phyloP scores from a whole-genome alignment of 345 rosid species.

The Hibiscus syriacus region DNA sequence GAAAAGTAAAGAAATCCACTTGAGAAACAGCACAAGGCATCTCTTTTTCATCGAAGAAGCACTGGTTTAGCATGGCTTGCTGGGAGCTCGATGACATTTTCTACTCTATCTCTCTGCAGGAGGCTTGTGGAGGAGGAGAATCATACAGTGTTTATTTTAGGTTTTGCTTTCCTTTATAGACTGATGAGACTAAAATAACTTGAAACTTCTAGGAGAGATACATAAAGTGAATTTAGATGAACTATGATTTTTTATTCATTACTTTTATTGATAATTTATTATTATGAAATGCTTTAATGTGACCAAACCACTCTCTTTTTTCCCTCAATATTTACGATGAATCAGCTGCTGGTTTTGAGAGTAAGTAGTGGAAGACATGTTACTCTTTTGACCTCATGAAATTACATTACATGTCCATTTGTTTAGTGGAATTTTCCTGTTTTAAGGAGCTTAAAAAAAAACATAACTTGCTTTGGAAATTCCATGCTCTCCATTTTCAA shows the following conservation, averaged over 20 bases:
- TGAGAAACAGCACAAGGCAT: conserved; percentile 29
- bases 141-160: conserved; percentile 1
- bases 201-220: conserved; percentile 12
- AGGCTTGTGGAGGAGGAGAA: conserved; percentile 17
- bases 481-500: too few relatives aligned
- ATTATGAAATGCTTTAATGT: conserved; percentile 10
- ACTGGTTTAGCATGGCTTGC: conserved; percentile 40
- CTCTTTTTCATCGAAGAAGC: conserved; percentile 53
- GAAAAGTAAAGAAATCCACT: conserved; percentile 55
- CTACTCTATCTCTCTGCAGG: conserved; percentile 7
- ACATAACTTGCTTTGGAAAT: too few relatives aligned
- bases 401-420: conserved; percentile 1
- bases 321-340: too few relatives aligned
- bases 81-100: conserved; percentile 42
- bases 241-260: background rate
- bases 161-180: background rate
- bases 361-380: conserved; percentile 12
- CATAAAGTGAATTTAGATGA: conserved; percentile 1
- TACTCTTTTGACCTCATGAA: conserved; percentile 19
- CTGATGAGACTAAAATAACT: conserved; percentile 3
- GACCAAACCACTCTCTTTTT: conserved; percentile 10
- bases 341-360: background rate
- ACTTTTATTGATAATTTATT: background rate
- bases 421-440: conserved; percentile 21
- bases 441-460: too few relatives aligned